Evolutionary conservation across 768 basidiomycete genomes (phyloP).

Genomic region (Amanita brunnescens): DNA sequence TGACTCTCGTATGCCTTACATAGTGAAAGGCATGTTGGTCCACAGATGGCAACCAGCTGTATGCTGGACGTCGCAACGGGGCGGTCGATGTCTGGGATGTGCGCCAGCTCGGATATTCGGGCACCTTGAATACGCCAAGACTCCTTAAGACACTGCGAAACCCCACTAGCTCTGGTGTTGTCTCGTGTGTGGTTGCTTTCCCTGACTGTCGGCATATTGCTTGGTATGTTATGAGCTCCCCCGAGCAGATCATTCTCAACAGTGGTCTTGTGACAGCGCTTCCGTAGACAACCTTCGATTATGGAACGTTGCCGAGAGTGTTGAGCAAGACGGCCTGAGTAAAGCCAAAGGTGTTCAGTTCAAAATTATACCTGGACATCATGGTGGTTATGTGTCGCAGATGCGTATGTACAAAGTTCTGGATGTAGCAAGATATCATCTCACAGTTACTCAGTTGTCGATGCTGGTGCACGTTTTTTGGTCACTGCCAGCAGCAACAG

Average conservation of each 20-base stretch:
- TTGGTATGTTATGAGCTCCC: conserved; percentile 45
- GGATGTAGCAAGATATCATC: conserved; percentile 6
- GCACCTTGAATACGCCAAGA: conserved; percentile 58
- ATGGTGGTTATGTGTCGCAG: conserved; percentile 88
- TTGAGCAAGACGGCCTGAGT: conserved; percentile 53
- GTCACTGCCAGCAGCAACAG: conserved; percentile 90
- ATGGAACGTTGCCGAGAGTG: conserved; percentile 84
- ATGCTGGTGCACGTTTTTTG: conserved; percentile 76
- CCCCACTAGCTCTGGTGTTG: conserved; percentile 81
- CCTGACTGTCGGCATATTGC: conserved; percentile 90
- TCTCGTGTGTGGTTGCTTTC: conserved; percentile 86
- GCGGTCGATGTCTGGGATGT: conserved; percentile 94
- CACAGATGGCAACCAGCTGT: conserved; percentile 76
- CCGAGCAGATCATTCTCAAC: conserved; percentile 1
- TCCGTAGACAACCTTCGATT: conserved; percentile 89
- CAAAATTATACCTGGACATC: conserved; percentile 93
- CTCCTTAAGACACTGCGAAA: conserved; percentile 78
- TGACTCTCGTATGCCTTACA: not conserved
- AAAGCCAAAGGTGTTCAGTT: conserved; percentile 70
- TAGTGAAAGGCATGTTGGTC: conserved; percentile 84
- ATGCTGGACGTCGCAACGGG: conserved; percentile 85
- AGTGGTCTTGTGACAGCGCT: conserved; percentile 41
- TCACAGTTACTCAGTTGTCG: conserved; percentile 52
- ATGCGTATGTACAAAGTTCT: conserved; percentile 48
- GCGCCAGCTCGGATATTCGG: conserved; percentile 62